Percentiles rank a stretch among this genome's conserved stretches.
Evolutionary conservation across 2,329 filamentous ascomycete genomes (phyloP).

Genomic region (Diaporthe velutina): DNA sequence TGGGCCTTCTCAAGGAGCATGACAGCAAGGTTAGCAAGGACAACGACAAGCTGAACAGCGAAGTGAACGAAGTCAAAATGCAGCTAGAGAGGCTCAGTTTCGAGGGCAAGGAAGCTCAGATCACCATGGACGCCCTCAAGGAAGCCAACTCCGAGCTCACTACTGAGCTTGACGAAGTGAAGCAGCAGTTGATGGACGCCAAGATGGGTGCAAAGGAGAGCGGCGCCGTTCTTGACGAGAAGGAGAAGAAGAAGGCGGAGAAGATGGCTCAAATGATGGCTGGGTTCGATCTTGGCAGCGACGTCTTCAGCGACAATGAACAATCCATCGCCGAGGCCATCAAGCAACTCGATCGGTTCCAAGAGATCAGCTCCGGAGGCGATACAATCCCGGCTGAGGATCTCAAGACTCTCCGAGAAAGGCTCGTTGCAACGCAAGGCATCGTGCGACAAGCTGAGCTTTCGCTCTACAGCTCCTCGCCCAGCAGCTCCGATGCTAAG

Average conservation of each 20-base stretch:
- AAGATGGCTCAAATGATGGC: slow-evolving; percentile 99
- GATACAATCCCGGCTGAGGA: slow-evolving; percentile 87
- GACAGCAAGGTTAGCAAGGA: slow-evolving; percentile 86
- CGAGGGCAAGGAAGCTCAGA: slow-evolving; percentile 95
- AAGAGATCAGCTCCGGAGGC: slow-evolving; percentile 81
- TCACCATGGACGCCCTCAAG: slow-evolving; percentile 97
- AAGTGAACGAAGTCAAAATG: slow-evolving; percentile 96
- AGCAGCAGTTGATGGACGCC: slow-evolving; percentile 94
- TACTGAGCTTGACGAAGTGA: slow-evolving; percentile 90
- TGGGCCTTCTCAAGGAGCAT: slow-evolving; percentile 87
- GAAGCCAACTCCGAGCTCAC: slow-evolving; percentile 96
- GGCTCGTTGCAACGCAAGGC: slow-evolving; percentile 89
- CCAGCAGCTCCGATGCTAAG: slow-evolving; percentile 74
- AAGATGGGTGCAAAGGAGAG: slow-evolving; percentile 98
- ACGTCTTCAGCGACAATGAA: slow-evolving; percentile 95
- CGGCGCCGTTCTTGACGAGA: slow-evolving; percentile 90
- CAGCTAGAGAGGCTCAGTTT: slow-evolving; percentile 95
- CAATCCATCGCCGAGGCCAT: slow-evolving; percentile 86
- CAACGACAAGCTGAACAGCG: slow-evolving; percentile 86
- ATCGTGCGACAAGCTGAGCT: slow-evolving; percentile 94
- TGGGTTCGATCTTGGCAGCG: slow-evolving; percentile 92
- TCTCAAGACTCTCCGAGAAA: slow-evolving; percentile 80
- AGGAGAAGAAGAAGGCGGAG: slow-evolving; percentile 98
- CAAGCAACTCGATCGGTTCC: slow-evolving; percentile 82
- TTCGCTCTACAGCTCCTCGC: slow-evolving; percentile 78